Evolutionary conservation across 2,329 filamentous ascomycete species (phyloP), one percentile per base, ranked within the genome.

Genomic region (Colletotrichum sojae): DNA sequence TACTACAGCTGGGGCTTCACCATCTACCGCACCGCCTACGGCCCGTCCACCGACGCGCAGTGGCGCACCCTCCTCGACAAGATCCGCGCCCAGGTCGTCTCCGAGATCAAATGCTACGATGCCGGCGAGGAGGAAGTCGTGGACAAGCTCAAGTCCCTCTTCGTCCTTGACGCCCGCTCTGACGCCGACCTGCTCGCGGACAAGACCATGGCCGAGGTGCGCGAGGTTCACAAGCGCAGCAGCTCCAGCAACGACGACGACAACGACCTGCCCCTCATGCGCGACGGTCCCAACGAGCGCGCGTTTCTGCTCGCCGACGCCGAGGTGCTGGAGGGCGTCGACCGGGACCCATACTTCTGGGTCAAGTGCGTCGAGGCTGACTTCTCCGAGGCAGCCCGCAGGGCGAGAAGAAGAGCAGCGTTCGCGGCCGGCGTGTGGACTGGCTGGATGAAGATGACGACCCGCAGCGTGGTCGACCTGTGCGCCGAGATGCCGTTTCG

Each of bases 391-490:
- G 2, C 39, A 0, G 39, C 16, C n/a, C 18, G 6, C 2, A 15
- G 46, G 6, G 6, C 1, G 20, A 58, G 6, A 22, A 12, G 43
- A 39, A 59, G 43, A 2, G n/a, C 43, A 31, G 45, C 45, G 15
- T n/a, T 15, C 40, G 18, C 18, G 12, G 43, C 16, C 43, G n/a
- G n/a, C 25, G 2, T 1, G 45, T 59, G 43, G 25, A 16, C 9
- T 49, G 56, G 56, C n/a, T 59, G 45, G 56, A 49, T 59, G 56
- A 59, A 49, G 56, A 59, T 49, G 45, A 59, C 56, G 22, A 59
- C 56, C 43, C 45, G 56, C 25, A 59, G 56, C 45, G 12, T 59
- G 9, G 56, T 59, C 43, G 56, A 59, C 36, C 16, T 59, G 56
- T 59, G 12, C 16, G 55, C 55, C 16, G 22, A 31, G 2, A 48